Base-by-base conservation (phyloP, 169 alveolate species). In the Eimeria falciformis region DNA sequence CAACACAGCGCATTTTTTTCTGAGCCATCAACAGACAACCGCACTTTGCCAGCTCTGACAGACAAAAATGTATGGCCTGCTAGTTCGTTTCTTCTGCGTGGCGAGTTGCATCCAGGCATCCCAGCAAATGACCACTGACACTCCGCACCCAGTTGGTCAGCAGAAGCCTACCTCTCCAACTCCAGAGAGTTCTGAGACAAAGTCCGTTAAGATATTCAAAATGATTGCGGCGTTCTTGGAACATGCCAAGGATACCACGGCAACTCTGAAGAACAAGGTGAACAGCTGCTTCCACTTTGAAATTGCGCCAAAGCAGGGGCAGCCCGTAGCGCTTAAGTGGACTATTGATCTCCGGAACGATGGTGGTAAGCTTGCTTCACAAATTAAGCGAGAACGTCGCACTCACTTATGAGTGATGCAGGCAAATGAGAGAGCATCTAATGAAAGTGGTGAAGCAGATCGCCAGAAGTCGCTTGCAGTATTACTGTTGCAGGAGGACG, bases 401-500 rank as follows among this genome's bases (percentile, higher is more conserved):
- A n/a, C n/a, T n/a, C n/a, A n/a, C 21, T 56, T 56, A 56, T 56
- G 18, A 21, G 21, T 18, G 21, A 56, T 18, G 68, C 68, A 56
- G 21, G 68, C 21, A 21, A 56, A 21, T 21, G n/a, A 56, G 18
- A 21, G 21, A 21, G 21, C 46, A 33, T 7, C 46, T 17, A 14
- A 7, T 68, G 37, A 25, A 21, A 73, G 25, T 21, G 1, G n/a
- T 23, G 11, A 18, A 56, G 62, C 37, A 14, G 27, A 6, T 21
- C 62, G 14, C 5, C 37, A 68, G 21, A 29, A 29, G 21, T 7
- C 46, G 14, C 46, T 33, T 68, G 17, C 25, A 7, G 79, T 17
- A 11, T 68, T 46, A 17, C 56, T 33, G 46, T 7, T 55, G 50
- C 65, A 46, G 77, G 81, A 21, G 98, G 97, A 94, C 69, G 91